Evolutionary conservation across 2,329 filamentous ascomycete species (phyloP).

Genomic region (Fusarium continuum): DNA sequence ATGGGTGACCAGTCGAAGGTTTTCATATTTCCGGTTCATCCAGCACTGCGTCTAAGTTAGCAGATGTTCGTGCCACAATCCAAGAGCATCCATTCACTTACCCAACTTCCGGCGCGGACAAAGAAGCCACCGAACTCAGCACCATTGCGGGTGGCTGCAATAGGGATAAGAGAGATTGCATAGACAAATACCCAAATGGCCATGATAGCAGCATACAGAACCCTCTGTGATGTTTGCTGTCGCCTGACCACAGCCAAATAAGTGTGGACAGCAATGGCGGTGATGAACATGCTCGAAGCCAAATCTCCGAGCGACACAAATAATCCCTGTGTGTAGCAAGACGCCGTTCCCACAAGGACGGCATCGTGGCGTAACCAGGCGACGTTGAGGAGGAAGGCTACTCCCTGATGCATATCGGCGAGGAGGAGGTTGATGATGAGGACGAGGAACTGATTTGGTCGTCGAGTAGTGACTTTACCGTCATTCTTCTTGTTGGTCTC

Average conservation of each 20-base stretch:
- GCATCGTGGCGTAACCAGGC: constrained; percentile 64
- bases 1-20: constrained; percentile 67
- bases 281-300: constrained; percentile 72
- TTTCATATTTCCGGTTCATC: constrained; percentile 64
- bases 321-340: constrained; percentile 73
- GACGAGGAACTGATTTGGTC: constrained; percentile 73
- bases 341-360: constrained; percentile 61
- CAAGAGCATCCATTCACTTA: too few species aligned
- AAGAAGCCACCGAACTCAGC: constrained; percentile 59
- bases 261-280: constrained; percentile 72
- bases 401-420: constrained; percentile 72
- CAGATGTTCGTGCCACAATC: background rate
- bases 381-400: constrained; percentile 70
- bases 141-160: constrained; percentile 56
- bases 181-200: constrained; percentile 68
- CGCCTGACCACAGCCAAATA: constrained; percentile 69
- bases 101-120: constrained; percentile 72
- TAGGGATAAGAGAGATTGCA: constrained; percentile 62
- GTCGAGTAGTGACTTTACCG: constrained; percentile 35
- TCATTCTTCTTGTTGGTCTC: background rate
- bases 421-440: constrained; percentile 75
- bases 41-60: constrained; percentile 61
- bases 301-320: constrained; percentile 74
- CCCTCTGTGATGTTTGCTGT: constrained; percentile 59
- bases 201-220: constrained; percentile 60